Evolutionary conservation across 768 basidiomycete genomes (phyloP).

Genomic region (Punctularia strigosozonata): DNA sequence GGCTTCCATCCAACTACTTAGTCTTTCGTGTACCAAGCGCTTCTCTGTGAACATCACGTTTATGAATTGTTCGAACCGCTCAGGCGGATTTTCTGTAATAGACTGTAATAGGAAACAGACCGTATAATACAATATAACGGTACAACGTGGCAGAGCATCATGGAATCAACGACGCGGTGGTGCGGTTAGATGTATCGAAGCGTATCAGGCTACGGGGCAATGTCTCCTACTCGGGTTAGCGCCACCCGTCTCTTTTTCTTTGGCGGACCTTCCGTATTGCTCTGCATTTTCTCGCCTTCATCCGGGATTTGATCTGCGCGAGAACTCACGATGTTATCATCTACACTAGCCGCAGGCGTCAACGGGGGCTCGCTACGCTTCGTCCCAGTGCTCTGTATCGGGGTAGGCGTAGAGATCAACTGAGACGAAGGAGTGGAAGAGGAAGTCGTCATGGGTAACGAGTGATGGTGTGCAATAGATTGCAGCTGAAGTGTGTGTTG

Average conservation of each 20-base stretch:
- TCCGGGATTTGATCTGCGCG: conserved; percentile 3
- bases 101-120: too few relatives aligned
- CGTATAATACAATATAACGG: too few relatives aligned
- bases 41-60: too few relatives aligned
- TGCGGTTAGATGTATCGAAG: too few relatives aligned
- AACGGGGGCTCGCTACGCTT: conserved; percentile 26
- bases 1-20: too few relatives aligned
- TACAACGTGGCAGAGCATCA: too few relatives aligned
- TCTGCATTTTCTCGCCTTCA: conserved; percentile 13
- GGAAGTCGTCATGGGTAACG: conserved; percentile 43
- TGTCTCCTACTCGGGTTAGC: conserved; percentile 56
- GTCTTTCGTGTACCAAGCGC: too few relatives aligned
- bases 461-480: conserved; percentile 80
- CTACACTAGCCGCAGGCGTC: conserved; percentile 20
- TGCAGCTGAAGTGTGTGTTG: conserved; percentile 86
- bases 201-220: too few relatives aligned
- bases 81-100: too few relatives aligned
- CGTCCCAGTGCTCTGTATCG: conserved; percentile 13
- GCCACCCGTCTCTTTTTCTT: conserved; percentile 84
- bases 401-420: conserved; percentile 12
- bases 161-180: too few relatives aligned
- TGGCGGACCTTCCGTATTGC: too few relatives aligned
- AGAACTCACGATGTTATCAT: conserved; percentile 10
- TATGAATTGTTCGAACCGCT: too few relatives aligned
- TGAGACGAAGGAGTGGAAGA: conserved; percentile 17